Evolutionary conservation across 129 eudicot species (phyloP).

Genomic region (sunflower (Helianthus annuus)): HanXRQr2.0-SUNRISE NC_035435.2:81228388-81228887

Average conservation of each 20-base stretch:
- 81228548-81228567: slow-evolving; percentile 20
- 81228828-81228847: neutral
- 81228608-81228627: slow-evolving; percentile 73
- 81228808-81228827: neutral
- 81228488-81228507: slow-evolving; percentile 30
- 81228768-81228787: neutral
- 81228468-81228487: neutral
- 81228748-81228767: neutral
- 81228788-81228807: too few species aligned
- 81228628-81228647: slow-evolving; percentile 58
- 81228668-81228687: slow-evolving; percentile 85
- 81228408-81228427: too few species aligned
- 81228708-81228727: slow-evolving; percentile 89
- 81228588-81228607: slow-evolving; percentile 89
- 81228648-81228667: slow-evolving; percentile 66
- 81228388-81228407: too few species aligned
- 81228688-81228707: slow-evolving; percentile 74
- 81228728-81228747: slow-evolving; percentile 4
- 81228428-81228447: too few species aligned
- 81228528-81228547: slow-evolving; percentile 20
- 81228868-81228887: neutral
- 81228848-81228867: neutral
- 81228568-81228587: slow-evolving; percentile 49
- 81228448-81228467: too few species aligned
- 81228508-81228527: slow-evolving; percentile 1